Base-by-base conservation (phyloP, 345 rosid genomes). In the Mallotus nudiflorus region DNA sequence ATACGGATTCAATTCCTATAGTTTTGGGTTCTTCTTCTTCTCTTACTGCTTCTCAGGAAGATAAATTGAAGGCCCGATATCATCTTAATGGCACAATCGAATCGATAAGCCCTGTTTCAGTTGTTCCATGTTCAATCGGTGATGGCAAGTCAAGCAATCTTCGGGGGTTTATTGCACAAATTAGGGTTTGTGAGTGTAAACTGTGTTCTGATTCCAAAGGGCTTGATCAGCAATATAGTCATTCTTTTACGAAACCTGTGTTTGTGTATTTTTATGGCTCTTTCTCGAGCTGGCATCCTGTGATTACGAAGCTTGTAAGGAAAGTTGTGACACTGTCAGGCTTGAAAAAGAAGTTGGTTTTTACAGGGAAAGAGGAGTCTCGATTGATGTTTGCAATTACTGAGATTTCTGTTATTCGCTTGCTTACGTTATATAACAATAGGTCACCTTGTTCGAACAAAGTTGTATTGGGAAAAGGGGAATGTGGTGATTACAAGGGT, bases 271-370 rank as follows among this genome's bases (percentile, higher is more conserved):
- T 94, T 51, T 80, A 73, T 39, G 96, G 87, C 62, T 73, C 77
- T 62, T 84, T 91, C 61, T 82, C 82, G 50, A 67, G 81, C 64
- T 94, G 96, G 93, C 91, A 94, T 72, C 84, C 96, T 27, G 91
- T 73, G n/a, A 67, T 92, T 44, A 74, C 76, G 9, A 94, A 91
- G 86, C 81, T 91, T 35, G 74, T 82, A 46, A 91, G 97, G 15
- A 76, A 74, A 52, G 65, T 73, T 35, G 54, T 94, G 65, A 77
- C 73, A 9, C 11, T 88, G 6, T 82, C 89, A 0, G 84, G 90
- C 18, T 42, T 94, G 90, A 91, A 76, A 60, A 91, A 84, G 82
- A 94, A 87, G 83, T 75, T 87, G 81, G 67, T 91, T 51, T 85
- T 75, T 66, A 44, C 77, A 39, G 80, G 83, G 20, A 82, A 83